These are phyloP conservation scores for Pichia sp. DNA, from an alignment of 1,139 yeast genomes.

Conservation along the genomic window DNA sequence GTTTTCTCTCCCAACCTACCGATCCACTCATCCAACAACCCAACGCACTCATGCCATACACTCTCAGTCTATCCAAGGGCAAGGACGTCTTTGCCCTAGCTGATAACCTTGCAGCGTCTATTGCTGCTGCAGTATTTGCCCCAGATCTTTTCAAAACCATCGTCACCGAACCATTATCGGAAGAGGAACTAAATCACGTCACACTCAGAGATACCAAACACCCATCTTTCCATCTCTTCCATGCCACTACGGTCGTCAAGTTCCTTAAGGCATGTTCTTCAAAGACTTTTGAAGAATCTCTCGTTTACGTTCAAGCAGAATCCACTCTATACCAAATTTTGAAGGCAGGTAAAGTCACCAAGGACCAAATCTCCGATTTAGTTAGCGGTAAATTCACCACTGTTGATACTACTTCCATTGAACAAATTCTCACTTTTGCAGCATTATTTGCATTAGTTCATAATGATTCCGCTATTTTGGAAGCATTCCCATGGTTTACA, in stretches of 20 bases:
- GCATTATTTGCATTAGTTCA: slow-evolving; percentile 34
- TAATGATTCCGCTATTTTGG: slow-evolving; percentile 12
- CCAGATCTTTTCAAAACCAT: slow-evolving; percentile 17
- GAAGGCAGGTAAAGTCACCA: slow-evolving; percentile 17
- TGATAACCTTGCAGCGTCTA: slow-evolving; percentile 52
- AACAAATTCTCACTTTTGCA: slow-evolving; percentile 42
- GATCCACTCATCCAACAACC: background rate
- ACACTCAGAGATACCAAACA: slow-evolving; percentile 18
- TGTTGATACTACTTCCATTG: slow-evolving; percentile 25
- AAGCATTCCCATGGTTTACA: slow-evolving; percentile 34
- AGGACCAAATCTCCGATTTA: slow-evolving; percentile 2
- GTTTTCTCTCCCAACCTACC: background rate
- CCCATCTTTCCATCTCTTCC: slow-evolving; percentile 46
- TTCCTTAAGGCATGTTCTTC: slow-evolving; percentile 39
- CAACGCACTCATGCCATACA: too few relatives aligned
- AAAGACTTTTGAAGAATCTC: slow-evolving; percentile 9
- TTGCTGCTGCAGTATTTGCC: slow-evolving; percentile 40
- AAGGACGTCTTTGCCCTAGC: slow-evolving; percentile 37
- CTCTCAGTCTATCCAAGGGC: slow-evolving; percentile 38
- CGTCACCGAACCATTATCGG: background rate
- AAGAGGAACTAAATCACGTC: background rate
- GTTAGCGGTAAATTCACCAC: slow-evolving; percentile 10
- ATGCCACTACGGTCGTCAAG: slow-evolving; percentile 78
- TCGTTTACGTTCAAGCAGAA: slow-evolving; percentile 15
- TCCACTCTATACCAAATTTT: slow-evolving; percentile 21